phyloP scores from a whole-genome alignment of 306 rosid species.

The Rubus idaeus region DNA sequence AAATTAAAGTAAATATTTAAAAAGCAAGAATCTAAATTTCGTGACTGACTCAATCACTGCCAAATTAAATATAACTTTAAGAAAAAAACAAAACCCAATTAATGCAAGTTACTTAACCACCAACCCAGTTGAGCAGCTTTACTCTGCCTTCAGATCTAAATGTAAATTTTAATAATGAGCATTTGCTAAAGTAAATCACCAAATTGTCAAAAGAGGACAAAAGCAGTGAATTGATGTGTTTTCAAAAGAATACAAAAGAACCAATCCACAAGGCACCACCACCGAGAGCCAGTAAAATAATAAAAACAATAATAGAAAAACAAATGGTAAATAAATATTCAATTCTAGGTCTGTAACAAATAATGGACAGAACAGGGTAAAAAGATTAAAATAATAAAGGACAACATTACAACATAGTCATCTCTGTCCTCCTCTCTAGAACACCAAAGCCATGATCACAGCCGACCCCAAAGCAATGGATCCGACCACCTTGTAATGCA shows the following conservation, averaged over 20 bases:
- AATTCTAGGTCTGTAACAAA: conserved; percentile 19
- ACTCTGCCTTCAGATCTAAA: not conserved
- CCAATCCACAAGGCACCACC: not conserved
- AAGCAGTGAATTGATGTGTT: conserved; percentile 9
- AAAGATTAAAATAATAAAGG: conserved; percentile 40
- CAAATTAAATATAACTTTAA: not conserved
- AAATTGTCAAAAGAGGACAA: not conserved
- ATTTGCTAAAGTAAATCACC: not conserved
- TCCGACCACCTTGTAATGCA: conserved; percentile 52
- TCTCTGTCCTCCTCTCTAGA: conserved; percentile 39
- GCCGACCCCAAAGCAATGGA: conserved; percentile 68
- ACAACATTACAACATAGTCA: conserved; percentile 7
- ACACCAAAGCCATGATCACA: conserved; percentile 44
- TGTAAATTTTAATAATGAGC: not conserved
- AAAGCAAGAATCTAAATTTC: not conserved
- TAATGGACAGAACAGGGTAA: conserved; percentile 13
- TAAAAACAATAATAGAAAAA: not conserved
- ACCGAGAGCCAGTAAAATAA: not conserved
- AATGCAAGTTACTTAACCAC: not conserved
- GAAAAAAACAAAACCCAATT: not conserved
- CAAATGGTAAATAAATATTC: conserved; percentile 28
- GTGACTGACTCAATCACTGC: not conserved
- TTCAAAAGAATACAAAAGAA: conserved; percentile 18
- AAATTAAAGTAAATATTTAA: no score
- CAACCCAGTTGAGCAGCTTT: not conserved